Conservation (phyloP, 148 eudicot genomes). For the Rhododendron kiyosumense region DNA sequence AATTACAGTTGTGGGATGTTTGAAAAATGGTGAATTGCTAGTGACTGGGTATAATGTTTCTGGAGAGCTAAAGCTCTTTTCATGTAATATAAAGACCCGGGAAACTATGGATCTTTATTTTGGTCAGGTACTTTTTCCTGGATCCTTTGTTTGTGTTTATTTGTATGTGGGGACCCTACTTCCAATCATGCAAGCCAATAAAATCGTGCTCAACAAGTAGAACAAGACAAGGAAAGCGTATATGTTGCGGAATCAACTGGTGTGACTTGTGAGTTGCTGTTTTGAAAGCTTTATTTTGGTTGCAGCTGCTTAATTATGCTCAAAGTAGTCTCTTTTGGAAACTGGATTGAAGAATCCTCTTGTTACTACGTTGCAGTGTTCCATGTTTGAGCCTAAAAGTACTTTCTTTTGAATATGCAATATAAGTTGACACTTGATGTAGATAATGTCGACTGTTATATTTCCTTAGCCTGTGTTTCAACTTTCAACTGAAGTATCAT, state of each 20-base stretch:
- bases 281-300: no score
- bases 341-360: no score
- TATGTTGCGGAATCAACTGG: no score
- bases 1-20: neutral
- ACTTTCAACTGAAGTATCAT: no score
- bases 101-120: neutral
- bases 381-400: constrained; percentile 49
- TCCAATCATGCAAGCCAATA: neutral
- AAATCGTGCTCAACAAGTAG: no score
- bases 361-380: constrained; percentile 3
- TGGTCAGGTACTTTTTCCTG: neutral
- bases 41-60: neutral
- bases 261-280: no score
- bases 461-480: no score
- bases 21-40: neutral
- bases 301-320: neutral
- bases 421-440: no score
- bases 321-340: neutral
- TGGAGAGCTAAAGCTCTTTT: neutral
- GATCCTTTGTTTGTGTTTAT: neutral
- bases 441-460: no score
- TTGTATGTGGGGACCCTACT: neutral
- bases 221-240: no score
- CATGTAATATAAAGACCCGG: neutral
- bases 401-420: constrained; percentile 15